Evolutionary conservation across 2,329 filamentous ascomycete genomes (phyloP).

Genomic region (Annulohypoxylon truncatum): DNA sequence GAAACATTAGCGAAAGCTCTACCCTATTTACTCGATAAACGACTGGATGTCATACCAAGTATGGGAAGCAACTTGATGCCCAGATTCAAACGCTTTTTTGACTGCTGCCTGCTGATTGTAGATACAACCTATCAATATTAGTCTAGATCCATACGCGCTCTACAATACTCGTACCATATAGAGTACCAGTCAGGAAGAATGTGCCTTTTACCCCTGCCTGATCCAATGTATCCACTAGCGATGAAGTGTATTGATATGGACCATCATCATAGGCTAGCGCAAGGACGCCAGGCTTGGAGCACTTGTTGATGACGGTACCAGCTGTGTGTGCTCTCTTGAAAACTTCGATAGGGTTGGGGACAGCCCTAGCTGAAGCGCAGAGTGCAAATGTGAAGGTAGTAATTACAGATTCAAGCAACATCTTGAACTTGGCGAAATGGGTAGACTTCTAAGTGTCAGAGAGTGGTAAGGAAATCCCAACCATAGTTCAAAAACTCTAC

Average conservation of each 20-base stretch:
- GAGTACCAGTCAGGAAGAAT: constrained; percentile 64
- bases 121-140: constrained; percentile 52
- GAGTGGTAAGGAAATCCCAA: neutral
- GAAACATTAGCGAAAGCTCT: constrained; percentile 3
- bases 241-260: constrained; percentile 61
- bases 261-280: constrained; percentile 67
- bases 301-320: constrained; percentile 60
- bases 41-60: constrained; percentile 61
- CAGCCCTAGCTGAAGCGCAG: constrained; percentile 45
- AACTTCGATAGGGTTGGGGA: constrained; percentile 55
- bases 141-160: constrained; percentile 21
- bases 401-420: constrained; percentile 46
- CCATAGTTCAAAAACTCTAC: neutral
- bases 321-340: constrained; percentile 56
- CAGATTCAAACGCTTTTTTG: constrained; percentile 61
- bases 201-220: constrained; percentile 62
- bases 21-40: too few species aligned
- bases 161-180: constrained; percentile 53
- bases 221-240: constrained; percentile 63
- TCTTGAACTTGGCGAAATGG: constrained; percentile 21
- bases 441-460: neutral
- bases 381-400: constrained; percentile 44
- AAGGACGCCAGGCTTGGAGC: constrained; percentile 57
- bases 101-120: constrained; percentile 64
- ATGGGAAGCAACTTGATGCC: constrained; percentile 66